phyloP scores from a whole-genome alignment of 1,284 basidiomycete genomes.

The Peniophora sp. region DNA sequence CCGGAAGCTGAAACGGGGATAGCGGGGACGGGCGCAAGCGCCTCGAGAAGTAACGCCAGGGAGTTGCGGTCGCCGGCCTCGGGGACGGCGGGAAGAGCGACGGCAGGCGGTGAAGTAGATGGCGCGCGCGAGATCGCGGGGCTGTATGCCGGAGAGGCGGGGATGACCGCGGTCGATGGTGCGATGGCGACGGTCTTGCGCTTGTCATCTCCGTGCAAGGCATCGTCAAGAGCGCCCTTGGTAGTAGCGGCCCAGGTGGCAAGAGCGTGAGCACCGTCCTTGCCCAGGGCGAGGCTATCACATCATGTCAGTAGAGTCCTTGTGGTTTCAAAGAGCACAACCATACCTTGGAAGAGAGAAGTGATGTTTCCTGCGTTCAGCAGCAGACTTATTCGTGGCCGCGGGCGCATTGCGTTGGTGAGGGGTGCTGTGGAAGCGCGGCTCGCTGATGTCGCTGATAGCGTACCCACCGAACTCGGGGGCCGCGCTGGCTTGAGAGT shows the following conservation, averaged over 20 bases:
- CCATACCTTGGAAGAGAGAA: slow-evolving; percentile 57
- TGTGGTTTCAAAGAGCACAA: slow-evolving; percentile 1
- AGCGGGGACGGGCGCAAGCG: slow-evolving; percentile 21
- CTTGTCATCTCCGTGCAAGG: slow-evolving; percentile 19
- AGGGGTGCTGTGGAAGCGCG: slow-evolving; percentile 53
- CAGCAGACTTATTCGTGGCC: slow-evolving; percentile 36
- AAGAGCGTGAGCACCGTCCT: slow-evolving; percentile 44
- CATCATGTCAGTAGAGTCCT: background rate
- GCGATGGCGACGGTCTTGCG: slow-evolving; percentile 38
- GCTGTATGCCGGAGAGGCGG: slow-evolving; percentile 15
- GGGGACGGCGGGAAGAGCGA: slow-evolving; percentile 37
- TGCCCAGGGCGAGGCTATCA: slow-evolving; percentile 54
- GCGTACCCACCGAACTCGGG: slow-evolving; percentile 30
- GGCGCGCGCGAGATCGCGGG: slow-evolving; percentile 28
- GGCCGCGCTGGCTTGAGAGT: slow-evolving; percentile 11
- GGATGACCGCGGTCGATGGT: slow-evolving; percentile 21
- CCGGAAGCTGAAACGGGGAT: slow-evolving; percentile 29
- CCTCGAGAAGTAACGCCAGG: slow-evolving; percentile 32
- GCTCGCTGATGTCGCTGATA: slow-evolving; percentile 41
- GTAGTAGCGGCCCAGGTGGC: slow-evolving; percentile 44
- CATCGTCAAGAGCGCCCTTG: slow-evolving; percentile 34
- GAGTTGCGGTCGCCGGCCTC: slow-evolving; percentile 38
- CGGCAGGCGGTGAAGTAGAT: slow-evolving; percentile 19
- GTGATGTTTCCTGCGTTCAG: slow-evolving; percentile 44
- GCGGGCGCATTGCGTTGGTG: slow-evolving; percentile 23